phyloP scores from a whole-genome alignment of 2,329 filamentous ascomycete genomes.

The Thermothelomyces thermophilus region DNA sequence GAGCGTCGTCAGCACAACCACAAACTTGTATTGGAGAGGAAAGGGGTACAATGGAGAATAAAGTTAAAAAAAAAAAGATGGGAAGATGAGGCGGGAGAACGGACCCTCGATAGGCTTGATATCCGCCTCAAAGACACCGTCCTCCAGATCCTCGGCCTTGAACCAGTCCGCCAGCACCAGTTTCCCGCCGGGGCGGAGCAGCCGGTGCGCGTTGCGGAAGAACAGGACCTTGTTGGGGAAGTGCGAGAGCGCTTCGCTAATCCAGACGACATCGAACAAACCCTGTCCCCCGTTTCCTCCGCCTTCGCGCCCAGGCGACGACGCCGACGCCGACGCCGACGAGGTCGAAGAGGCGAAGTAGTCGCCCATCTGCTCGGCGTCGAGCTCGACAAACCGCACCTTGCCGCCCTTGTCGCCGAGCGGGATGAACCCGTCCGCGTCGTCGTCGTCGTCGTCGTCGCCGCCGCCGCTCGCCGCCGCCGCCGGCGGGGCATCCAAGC shows the following conservation, averaged over 20 bases:
- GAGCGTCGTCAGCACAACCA: neutral
- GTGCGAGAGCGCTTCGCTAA: conserved; percentile 55
- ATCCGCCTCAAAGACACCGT: conserved; percentile 41
- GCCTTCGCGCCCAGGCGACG: neutral
- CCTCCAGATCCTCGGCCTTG: conserved; percentile 42
- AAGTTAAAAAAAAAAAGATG: neutral
- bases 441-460: conserved; percentile 13
- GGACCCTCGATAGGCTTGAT: conserved; percentile 54
- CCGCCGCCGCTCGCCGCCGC: neutral
- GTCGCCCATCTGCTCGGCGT: conserved; percentile 54
- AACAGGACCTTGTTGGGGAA: conserved; percentile 54
- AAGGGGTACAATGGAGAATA: too few relatives aligned
- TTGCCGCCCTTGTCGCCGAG: conserved; percentile 36
- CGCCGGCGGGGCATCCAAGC: neutral
- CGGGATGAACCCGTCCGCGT: conserved; percentile 29
- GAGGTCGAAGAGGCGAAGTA: conserved; percentile 33
- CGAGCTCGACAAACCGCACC: conserved; percentile 51
- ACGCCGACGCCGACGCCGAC: neutral
- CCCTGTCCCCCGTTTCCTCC: conserved; percentile 25
- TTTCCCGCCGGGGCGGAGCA: conserved; percentile 43
- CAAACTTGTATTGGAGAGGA: too few relatives aligned
- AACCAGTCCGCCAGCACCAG: conserved; percentile 58
- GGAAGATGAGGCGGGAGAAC: neutral
- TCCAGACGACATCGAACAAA: conserved; percentile 52
- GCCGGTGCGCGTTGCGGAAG: conserved; percentile 44